phyloP scores from a whole-genome alignment of 2,329 filamentous ascomycete genomes.

The Cryphonectria parasitica region DNA sequence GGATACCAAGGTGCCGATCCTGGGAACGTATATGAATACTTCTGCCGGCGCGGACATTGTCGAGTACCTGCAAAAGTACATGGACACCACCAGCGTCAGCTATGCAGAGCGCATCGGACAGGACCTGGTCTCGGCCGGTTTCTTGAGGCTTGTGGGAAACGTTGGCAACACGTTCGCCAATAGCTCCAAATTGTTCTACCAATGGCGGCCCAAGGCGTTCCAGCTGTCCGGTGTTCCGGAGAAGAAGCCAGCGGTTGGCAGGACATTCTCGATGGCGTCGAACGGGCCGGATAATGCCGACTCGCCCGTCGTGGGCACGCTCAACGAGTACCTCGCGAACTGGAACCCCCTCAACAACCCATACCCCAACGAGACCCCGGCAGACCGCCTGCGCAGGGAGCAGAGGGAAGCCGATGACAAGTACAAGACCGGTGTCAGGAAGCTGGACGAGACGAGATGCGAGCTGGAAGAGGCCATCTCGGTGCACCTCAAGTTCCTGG shows the following conservation, averaged over 20 bases:
- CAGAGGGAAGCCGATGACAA: constrained; percentile 88
- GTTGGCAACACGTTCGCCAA: constrained; percentile 96
- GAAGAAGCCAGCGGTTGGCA: constrained; percentile 74
- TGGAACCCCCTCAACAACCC: constrained; percentile 93
- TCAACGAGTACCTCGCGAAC: constrained; percentile 86
- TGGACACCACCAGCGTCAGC: constrained; percentile 81
- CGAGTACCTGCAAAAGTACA: constrained; percentile 88
- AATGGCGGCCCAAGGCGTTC: constrained; percentile 94
- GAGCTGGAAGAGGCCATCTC: constrained; percentile 95
- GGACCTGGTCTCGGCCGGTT: constrained; percentile 83
- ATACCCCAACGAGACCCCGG: constrained; percentile 90
- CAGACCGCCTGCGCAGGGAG: constrained; percentile 84
- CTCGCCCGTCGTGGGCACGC: constrained; percentile 78
- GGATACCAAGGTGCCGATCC: constrained; percentile 92
- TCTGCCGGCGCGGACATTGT: constrained; percentile 91
- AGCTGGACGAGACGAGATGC: constrained; percentile 88
- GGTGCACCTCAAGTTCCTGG: constrained; percentile 90
- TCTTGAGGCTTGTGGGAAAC: constrained; percentile 88
- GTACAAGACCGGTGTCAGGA: constrained; percentile 85
- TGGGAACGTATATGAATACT: constrained; percentile 93
- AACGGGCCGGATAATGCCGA: constrained; percentile 62
- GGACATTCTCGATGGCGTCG: constrained; percentile 74
- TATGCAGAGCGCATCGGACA: constrained; percentile 95
- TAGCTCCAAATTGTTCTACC: constrained; percentile 95
- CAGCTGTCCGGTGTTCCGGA: constrained; percentile 85